These are phyloP conservation scores for Phyllosticta paracitricarpa DNA, from an alignment of 2,329 filamentous ascomycete genomes.

Conservation along the genomic window DNA sequence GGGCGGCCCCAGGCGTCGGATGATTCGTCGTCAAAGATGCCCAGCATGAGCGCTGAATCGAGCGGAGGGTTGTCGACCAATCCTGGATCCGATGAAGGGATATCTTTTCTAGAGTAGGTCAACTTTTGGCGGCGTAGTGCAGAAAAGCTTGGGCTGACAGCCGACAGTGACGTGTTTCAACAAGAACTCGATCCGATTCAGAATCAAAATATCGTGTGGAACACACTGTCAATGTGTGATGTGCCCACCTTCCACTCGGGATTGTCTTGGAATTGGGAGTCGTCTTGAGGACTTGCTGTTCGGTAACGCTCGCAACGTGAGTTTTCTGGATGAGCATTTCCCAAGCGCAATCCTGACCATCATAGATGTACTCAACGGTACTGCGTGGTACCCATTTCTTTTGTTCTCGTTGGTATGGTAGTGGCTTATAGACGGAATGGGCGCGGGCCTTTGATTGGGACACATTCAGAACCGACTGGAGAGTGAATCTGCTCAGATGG, in stretches of 20 bases:
- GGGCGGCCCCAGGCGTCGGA: neutral
- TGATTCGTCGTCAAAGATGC: neutral
- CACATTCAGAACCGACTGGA: neutral
- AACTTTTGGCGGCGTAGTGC: neutral
- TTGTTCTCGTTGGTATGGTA: neutral
- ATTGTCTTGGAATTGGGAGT: neutral
- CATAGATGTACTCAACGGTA: neutral
- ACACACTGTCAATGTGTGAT: neutral
- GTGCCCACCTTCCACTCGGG: neutral
- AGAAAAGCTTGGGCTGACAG: neutral
- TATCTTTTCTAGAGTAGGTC: neutral
- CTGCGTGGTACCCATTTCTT: neutral
- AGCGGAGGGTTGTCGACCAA: neutral
- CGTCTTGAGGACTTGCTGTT: neutral
- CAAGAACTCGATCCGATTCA: neutral
- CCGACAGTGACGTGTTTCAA: neutral
- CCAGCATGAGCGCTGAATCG: neutral
- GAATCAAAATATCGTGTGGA: neutral
- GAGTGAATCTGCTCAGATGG: neutral
- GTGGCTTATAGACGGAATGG: neutral
- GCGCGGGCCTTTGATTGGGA: neutral
- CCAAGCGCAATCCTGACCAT: neutral
- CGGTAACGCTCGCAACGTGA: no score
- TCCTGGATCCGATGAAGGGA: neutral
- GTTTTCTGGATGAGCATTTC: neutral